These are phyloP conservation scores for Nicotiana rustica DNA, from an alignment of 305 asterid species.

Conservation along the genomic window DNA sequence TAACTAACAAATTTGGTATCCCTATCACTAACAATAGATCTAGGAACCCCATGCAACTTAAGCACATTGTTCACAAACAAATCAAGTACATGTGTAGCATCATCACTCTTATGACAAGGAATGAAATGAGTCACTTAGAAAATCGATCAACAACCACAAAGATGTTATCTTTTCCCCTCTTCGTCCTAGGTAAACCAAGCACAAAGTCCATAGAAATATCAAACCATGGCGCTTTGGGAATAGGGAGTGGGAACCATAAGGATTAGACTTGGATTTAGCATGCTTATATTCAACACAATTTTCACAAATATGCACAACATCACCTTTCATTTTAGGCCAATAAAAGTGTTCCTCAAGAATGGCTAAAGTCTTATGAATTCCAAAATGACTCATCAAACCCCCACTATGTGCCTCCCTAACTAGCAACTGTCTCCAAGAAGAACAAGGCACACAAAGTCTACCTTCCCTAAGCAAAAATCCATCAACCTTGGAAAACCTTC, in stretches of 20 bases:
- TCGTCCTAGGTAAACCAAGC: background rate
- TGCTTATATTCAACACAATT: too few relatives aligned
- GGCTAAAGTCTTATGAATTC: background rate
- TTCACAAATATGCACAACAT: too few relatives aligned
- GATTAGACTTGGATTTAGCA: too few relatives aligned
- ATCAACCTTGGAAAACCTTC: too few relatives aligned
- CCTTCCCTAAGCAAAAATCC: too few relatives aligned
- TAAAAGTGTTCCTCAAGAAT: background rate
- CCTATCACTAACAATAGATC: too few relatives aligned
- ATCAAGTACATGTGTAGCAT: background rate
- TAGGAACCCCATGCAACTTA: background rate
- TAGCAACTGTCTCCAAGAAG: background rate
- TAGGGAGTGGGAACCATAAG: background rate
- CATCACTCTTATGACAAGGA: background rate
- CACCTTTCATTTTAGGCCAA: background rate
- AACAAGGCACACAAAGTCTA: background rate
- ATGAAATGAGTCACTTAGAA: background rate
- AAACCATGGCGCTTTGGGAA: conserved; percentile 7
- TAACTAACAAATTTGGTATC: background rate
- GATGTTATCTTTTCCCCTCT: too few relatives aligned
- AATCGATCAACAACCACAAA: conserved; percentile 26
- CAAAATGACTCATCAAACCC: background rate
- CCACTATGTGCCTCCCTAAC: too few relatives aligned
- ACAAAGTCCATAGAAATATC: conserved; percentile 24
- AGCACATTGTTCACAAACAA: background rate